phyloP scores from a whole-genome alignment of 345 rosid species.

The Lumnitzera littorea region DNA sequence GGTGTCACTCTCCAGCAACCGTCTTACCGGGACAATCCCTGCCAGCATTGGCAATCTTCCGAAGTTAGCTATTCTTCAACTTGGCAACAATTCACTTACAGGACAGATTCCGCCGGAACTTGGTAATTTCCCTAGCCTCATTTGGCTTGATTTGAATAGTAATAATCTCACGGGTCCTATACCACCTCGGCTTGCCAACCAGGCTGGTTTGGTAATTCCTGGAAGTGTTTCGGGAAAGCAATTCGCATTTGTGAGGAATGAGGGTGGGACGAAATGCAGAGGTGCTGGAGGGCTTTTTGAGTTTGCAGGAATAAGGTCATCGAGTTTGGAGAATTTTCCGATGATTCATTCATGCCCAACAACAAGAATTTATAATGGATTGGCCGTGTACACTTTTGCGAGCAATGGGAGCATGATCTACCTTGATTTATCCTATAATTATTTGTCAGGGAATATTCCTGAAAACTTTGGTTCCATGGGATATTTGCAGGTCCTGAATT shows the following conservation, averaged over 20 bases:
- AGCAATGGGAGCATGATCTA: conserved; percentile 84
- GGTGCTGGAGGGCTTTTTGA: conserved; percentile 98
- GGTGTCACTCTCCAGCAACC: conserved; percentile 86
- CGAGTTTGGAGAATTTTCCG: conserved; percentile 57
- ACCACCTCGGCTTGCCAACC: conserved; percentile 58
- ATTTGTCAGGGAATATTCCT: conserved; percentile 63
- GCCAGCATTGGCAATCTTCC: conserved; percentile 52
- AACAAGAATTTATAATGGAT: conserved; percentile 77
- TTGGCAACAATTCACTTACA: conserved; percentile 78
- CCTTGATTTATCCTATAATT: conserved; percentile 82
- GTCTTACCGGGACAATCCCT: conserved; percentile 64
- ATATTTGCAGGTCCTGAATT: conserved; percentile 81
- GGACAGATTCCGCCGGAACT: conserved; percentile 75
- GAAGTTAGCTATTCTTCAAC: conserved; percentile 69
- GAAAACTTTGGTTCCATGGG: conserved; percentile 53
- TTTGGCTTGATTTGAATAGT: conserved; percentile 96
- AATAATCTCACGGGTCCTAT: conserved; percentile 53
- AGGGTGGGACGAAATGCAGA: conserved; percentile 91
- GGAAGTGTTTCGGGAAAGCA: conserved; percentile 88
- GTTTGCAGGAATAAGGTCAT: conserved; percentile 72
- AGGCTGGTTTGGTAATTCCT: conserved; percentile 64
- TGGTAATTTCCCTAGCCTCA: conserved; percentile 68
- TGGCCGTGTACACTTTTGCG: conserved; percentile 65
- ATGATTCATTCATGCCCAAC: conserved; percentile 89
- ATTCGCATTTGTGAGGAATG: conserved; percentile 90